Evolutionary conservation across 306 rosid species (phyloP), one percentile per base, ranked within the genome.

Genomic region (Trifolium fragiferum): DNA sequence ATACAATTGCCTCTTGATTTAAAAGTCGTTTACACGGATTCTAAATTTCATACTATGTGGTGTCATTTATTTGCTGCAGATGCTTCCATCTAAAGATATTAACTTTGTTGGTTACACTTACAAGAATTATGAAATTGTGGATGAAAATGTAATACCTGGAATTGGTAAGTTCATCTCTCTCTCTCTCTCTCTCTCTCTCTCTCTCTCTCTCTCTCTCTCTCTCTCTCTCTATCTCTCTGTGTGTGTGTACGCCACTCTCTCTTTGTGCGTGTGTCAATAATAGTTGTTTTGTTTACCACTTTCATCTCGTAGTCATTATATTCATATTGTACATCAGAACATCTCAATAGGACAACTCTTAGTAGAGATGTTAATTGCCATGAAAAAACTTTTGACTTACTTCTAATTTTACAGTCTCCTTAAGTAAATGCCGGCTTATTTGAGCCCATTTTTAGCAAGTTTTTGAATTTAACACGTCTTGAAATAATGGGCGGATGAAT

Each of bases 91-190:
- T 12, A 91, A 89, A 79, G 98, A 93, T 81, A 66, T 89, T 67
- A 93, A 93, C 86, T 93, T 93, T 19, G 98, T 91, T 58, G 98
- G 98, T 5, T 93, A 93, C 85, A 93, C 98, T 8, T 93, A 90
- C 71, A 93, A 91, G 85, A 93, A 93, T 86, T 84, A 86, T 7
- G 98, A 93, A 80, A 88, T 93, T 19, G 87, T 91, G 78, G 87
- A 88, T 32, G 91, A 89, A 67, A 82, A 84, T 75, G 92, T 90
- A 66, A 69, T 86, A 72, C 96, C 97, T 38, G 98, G 93, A 77
- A 86, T 90, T 19, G 96, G 98, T 93, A 90, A 54, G 49, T 75
- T 37, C 44, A 70, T 78, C 37, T 74, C 50, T 4, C 65, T 51
- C 58, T 62, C n/a, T 38, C 25, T 49, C 61, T 59, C 38, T n/a